Evolutionary conservation across 2,329 filamentous ascomycete genomes (phyloP), one percentile per base, ranked within the genome.

Genomic region (Aspergillus pseudoterreus): DNA sequence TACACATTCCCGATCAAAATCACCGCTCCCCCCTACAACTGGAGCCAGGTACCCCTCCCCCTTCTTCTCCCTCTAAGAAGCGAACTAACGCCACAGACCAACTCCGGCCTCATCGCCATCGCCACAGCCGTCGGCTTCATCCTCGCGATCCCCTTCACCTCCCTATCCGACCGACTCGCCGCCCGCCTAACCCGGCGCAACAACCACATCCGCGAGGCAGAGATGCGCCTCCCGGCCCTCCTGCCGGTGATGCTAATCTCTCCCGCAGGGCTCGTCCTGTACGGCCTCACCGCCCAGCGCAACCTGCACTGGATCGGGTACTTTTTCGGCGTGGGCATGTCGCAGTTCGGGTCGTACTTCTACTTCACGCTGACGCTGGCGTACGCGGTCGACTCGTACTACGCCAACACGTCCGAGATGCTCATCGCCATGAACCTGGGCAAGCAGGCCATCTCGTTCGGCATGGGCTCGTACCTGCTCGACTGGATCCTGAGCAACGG

Each of bases 301-400:
- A 57, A 66, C 30, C 59, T 70, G 8, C 67, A 70, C 54, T 69
- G 66, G 66, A 57, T 65, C 24, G 66, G 63, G 5, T 82, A 79
- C 65, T 79, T 81, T 53, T 63, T 73, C 12, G 79, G 76, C 6
- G 74, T 78, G 3, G 74, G 65, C n/a, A 70, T 81, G 68, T 68
- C 70, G 10, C 75, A 78, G 50, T 81, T 75, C 65, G 70, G 71
- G 17, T 71, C 71, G 4, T 82, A 80, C 64, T 82, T 81, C 58
- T 82, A 75, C 63, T 81, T 81, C 63, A 78, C 76, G 12, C 81
- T 83, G 59, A 79, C 80, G 10, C 72, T 85, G 8, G 82, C 81
- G 2, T 84, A 85, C 58, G 81, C 82, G 1, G 78, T 84, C 35
- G 82, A 84, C 61, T 78, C 75, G 47, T 82, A 84, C 64, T 78